phyloP scores from a whole-genome alignment of 345 rosid genomes.

The Mangifera indica region DNA sequence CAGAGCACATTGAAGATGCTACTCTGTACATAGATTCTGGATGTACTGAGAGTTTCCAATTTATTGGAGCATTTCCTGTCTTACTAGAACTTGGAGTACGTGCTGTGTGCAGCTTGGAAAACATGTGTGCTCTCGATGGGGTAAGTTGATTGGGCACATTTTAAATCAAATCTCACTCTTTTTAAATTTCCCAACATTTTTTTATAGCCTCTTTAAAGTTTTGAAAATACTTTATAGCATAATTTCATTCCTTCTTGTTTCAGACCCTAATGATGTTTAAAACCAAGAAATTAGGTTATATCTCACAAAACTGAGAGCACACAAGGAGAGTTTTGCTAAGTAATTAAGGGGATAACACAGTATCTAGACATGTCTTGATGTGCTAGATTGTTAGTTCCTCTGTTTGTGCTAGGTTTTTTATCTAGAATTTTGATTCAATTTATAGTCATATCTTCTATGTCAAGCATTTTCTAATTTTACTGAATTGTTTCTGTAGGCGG shows the following conservation, averaged over 20 bases:
- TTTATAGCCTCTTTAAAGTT: too few relatives aligned
- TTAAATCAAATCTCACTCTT: neutral
- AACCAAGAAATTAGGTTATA: neutral
- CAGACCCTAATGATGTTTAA: neutral
- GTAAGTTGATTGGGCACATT: constrained; percentile 40
- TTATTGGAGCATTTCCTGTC: constrained; percentile 76
- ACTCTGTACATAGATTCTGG: constrained; percentile 85
- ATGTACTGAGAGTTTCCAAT: constrained; percentile 89
- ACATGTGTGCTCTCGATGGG: constrained; percentile 65
- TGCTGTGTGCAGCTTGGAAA: constrained; percentile 80
- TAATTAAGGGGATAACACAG: neutral
- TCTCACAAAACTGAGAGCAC: neutral
- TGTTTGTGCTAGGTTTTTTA: neutral
- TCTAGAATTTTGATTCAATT: neutral
- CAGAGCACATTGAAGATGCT: constrained; percentile 66
- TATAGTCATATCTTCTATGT: constrained; percentile 7
- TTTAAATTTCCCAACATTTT: neutral
- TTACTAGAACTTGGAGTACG: constrained; percentile 71
- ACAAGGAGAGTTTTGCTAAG: neutral
- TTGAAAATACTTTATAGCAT: too few relatives aligned
- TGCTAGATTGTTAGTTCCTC: neutral
- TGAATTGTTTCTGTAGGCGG: constrained; percentile 46
- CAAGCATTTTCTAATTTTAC: constrained; percentile 14
- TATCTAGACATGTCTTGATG: neutral
- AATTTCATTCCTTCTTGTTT: neutral